Base-by-base conservation (phyloP, 495 filamentous ascomycete genomes). In the Hyaloscypha hepaticicola region DNA sequence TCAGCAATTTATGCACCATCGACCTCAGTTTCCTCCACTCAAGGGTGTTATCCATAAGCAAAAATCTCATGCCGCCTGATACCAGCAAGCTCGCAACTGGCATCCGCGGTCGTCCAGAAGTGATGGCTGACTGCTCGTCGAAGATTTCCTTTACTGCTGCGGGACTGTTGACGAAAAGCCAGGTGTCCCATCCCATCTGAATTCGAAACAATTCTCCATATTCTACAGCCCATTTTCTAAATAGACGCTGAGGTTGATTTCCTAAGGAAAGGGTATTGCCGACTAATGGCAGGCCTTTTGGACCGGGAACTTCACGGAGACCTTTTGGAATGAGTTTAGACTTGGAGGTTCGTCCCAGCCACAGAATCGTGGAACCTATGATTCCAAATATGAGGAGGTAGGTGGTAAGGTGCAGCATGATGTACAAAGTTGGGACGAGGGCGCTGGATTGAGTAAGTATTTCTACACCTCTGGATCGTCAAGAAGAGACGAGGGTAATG, bases 41-140 rank as follows among this genome's bases (percentile, higher is more conserved):
- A 11, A 74, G 68, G 14, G 76, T 76, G 61, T 83, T 80, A 0
- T 78, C 72, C 77, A 82, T 78, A 2, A 75, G 75, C n/a, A 73
- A 70, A 48, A 81, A 72, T 2, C 77, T 61, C 29, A 63, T 74
- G 9, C 71, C 75, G n/a, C 70, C 72, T 2, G 63, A 64, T 12
- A 72, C 68, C 16, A 73, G 51, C 27, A 72, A 70, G 24, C 69
- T 61, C 0, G 55, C 70, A 26, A 77, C 63, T 3, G 75, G 76
- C 25, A 61, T 38, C 5, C 73, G 76, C 14, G 65, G 38, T 34
- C 70, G 70, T 16, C 70, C 72, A 8, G 74, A 77, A 3, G 74
- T 72, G 28, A 60, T 26, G 3, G 45, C 41, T 9, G 71, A 60
- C 63, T 81, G 75, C 58, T 74, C 77, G 21, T 79, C 76, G 2